Percentiles rank a stretch among this genome's conserved stretches.
These are phyloP conservation scores for Thielaviopsis euricoi DNA, from an alignment of 2,329 filamentous ascomycete genomes.

Conservation along the genomic window DNA sequence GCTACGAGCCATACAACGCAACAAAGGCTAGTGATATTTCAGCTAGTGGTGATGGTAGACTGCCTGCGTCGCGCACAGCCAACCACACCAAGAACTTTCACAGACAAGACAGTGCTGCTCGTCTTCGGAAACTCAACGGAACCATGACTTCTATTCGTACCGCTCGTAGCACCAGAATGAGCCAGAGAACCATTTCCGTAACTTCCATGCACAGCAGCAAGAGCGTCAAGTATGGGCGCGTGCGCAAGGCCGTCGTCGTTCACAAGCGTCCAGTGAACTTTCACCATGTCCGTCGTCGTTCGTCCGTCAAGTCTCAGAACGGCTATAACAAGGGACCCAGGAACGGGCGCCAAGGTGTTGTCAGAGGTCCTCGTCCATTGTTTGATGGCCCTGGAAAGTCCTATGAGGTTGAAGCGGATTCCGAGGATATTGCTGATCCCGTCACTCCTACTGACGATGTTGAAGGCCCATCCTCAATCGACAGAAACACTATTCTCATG, in stretches of 20 bases:
- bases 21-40: constrained; percentile 23
- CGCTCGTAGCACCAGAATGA: not conserved
- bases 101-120: not conserved
- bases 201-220: constrained; percentile 31
- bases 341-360: not conserved
- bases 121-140: constrained; percentile 3
- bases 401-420: not conserved
- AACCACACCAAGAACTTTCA: constrained; percentile 37
- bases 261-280: constrained; percentile 40
- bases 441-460: not conserved
- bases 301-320: not conserved
- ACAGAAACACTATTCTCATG: not conserved
- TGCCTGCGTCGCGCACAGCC: constrained; percentile 23
- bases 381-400: not conserved
- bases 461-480: not conserved
- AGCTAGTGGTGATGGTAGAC: no score
- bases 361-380: not conserved
- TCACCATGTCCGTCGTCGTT: constrained; percentile 24
- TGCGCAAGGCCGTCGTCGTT: constrained; percentile 18
- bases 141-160: constrained; percentile 9
- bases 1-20: constrained; percentile 73
- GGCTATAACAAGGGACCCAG: not conserved
- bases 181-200: constrained; percentile 21
- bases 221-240: constrained; percentile 5
- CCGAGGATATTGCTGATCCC: not conserved